phyloP scores from a whole-genome alignment of 1,284 basidiomycete species.

The Ganoderma lucidum region DNA sequence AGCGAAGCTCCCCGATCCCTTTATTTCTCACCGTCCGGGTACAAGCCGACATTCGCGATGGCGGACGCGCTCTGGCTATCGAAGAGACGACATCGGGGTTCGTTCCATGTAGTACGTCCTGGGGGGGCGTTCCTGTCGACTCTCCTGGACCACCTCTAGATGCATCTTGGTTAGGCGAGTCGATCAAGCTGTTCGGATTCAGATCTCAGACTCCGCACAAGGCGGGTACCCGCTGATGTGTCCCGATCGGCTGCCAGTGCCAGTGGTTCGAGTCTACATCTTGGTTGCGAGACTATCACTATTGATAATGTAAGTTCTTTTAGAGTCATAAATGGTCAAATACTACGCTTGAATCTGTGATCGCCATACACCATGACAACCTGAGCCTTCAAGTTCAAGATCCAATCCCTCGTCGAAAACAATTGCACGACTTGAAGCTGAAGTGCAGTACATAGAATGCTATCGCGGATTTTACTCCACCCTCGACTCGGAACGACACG shows the following conservation, averaged over 20 bases:
- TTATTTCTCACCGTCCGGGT: slow-evolving; percentile 43
- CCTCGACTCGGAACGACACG: too few species aligned
- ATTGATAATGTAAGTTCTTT: slow-evolving; percentile 42
- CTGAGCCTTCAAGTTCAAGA: too few species aligned
- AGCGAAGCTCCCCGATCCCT: not conserved
- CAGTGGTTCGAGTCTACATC: not conserved
- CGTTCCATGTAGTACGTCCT: slow-evolving; percentile 45
- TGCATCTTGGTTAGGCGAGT: not conserved
- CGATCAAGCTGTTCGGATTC: slow-evolving; percentile 38
- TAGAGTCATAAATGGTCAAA: not conserved
- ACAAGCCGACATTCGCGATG: slow-evolving; percentile 39
- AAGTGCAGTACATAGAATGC: too few species aligned
- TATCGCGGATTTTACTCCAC: too few species aligned
- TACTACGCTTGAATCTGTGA: not conserved
- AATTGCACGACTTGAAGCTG: too few species aligned
- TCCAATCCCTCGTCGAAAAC: too few species aligned
- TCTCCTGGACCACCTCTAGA: slow-evolving; percentile 41
- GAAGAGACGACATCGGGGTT: slow-evolving; percentile 43
- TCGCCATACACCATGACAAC: too few species aligned
- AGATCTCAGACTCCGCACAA: too few species aligned
- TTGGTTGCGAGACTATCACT: slow-evolving; percentile 21
- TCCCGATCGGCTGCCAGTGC: too few species aligned
- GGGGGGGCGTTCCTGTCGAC: slow-evolving; percentile 42
- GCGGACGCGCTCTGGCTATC: slow-evolving; percentile 38
- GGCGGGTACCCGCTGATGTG: too few species aligned